Conservation (phyloP, 495 filamentous ascomycete species). For the Talaromyces stipitatus region DNA sequence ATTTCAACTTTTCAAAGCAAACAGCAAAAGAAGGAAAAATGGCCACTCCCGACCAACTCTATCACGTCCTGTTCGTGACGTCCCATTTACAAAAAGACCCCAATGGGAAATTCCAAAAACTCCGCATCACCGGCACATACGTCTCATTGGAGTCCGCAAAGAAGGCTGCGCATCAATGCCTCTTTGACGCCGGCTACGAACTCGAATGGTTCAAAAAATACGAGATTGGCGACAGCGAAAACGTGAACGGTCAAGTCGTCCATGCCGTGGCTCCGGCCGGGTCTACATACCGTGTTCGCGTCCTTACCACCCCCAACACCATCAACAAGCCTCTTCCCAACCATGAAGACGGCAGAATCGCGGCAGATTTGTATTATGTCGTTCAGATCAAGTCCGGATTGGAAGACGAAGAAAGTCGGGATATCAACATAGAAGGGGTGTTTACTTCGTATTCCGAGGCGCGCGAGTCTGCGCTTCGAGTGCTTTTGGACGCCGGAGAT, state of each 20-base stretch:
- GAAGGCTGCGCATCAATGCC: conserved; percentile 11
- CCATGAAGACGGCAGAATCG: conserved; percentile 9
- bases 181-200: conserved; percentile 15
- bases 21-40: too few species aligned
- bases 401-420: conserved; percentile 9
- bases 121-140: conserved; percentile 15
- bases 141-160: conserved; percentile 11
- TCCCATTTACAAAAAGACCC: conserved; percentile 8
- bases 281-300: conserved; percentile 12
- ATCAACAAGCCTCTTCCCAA: not conserved
- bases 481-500: conserved; percentile 10
- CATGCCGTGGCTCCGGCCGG: conserved; percentile 11
- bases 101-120: conserved; percentile 7
- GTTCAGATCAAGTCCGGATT: conserved; percentile 10
- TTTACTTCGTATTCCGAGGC: conserved; percentile 11
- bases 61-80: conserved; percentile 10
- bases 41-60: conserved; percentile 7
- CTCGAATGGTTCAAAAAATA: conserved; percentile 14
- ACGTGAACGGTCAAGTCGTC: conserved; percentile 10
- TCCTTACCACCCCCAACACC: conserved; percentile 13
- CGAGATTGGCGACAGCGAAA: conserved; percentile 1
- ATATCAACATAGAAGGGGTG: conserved; percentile 9
- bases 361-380: conserved; percentile 13
- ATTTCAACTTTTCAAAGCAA: too few species aligned
- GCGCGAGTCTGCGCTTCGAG: conserved; percentile 6